Conservation (phyloP, 1,284 basidiomycete genomes). For the Boletus hoseneyae region DNA sequence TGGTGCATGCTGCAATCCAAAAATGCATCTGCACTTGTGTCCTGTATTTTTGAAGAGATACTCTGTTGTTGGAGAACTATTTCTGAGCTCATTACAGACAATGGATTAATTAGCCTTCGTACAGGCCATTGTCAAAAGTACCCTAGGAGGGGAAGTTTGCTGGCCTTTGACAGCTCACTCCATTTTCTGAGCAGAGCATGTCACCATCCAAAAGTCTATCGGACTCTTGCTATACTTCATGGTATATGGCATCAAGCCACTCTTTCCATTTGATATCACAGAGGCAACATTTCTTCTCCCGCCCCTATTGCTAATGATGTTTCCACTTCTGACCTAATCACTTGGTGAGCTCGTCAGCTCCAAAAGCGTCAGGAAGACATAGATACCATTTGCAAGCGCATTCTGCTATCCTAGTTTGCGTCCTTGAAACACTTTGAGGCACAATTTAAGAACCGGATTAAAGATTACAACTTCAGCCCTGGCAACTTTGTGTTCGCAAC, state of each 20-base stretch:
- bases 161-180: constrained; percentile 27
- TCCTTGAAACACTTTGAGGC: neutral
- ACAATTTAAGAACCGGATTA: constrained; percentile 24
- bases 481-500: neutral
- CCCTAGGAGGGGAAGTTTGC: neutral
- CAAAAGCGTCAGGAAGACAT: constrained; percentile 27
- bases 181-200: constrained; percentile 18
- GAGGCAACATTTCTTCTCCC: constrained; percentile 38
- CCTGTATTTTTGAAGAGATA: constrained; percentile 7
- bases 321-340: constrained; percentile 24
- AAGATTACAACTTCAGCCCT: constrained; percentile 21
- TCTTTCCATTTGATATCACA: constrained; percentile 38
- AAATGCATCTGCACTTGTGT: neutral
- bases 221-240: constrained; percentile 39
- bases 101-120: constrained; percentile 27
- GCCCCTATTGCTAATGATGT: constrained; percentile 7
- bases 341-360: constrained; percentile 23
- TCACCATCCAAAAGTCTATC: constrained; percentile 30
- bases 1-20: constrained; percentile 16
- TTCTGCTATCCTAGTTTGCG: neutral
- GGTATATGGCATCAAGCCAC: constrained; percentile 35
- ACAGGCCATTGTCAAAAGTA: constrained; percentile 20
- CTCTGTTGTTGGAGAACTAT: constrained; percentile 6
- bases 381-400: neutral
- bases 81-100: constrained; percentile 12